phyloP scores from a whole-genome alignment of 495 filamentous ascomycete genomes.

The Xylaria scruposa region DNA sequence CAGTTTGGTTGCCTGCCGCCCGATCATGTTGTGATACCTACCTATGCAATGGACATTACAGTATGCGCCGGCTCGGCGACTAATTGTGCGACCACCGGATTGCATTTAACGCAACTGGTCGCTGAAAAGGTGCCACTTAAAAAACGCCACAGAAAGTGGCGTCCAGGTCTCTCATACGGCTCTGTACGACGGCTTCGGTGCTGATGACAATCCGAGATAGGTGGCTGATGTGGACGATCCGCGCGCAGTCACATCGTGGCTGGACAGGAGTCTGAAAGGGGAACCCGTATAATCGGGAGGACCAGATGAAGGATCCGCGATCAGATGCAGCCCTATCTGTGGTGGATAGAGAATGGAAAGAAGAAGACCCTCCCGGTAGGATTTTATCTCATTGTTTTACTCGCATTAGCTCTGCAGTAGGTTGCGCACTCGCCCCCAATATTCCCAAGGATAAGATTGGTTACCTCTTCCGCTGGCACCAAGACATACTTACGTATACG shows the following conservation, averaged over 20 bases:
- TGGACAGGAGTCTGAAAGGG: neutral
- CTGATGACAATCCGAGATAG: neutral
- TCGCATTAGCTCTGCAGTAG: slow-evolving; percentile 18
- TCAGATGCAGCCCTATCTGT: slow-evolving; percentile 20
- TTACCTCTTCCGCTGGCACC: neutral
- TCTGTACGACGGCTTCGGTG: neutral
- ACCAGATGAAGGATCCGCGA: neutral
- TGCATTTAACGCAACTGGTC: neutral
- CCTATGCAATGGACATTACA: neutral
- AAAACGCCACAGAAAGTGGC: too few species aligned
- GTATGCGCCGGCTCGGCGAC: neutral
- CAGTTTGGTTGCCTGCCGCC: neutral
- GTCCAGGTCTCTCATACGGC: neutral
- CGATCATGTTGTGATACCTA: neutral
- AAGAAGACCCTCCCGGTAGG: neutral
- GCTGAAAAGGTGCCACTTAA: neutral
- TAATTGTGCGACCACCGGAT: slow-evolving; percentile 1
- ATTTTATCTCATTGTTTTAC: slow-evolving; percentile 2
- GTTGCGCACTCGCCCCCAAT: neutral
- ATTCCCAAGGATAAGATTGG: neutral
- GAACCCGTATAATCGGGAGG: neutral
- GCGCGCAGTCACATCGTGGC: neutral
- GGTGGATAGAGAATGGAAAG: neutral
- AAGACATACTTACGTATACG: neutral
- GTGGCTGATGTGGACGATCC: neutral